phyloP scores from a whole-genome alignment of 2,329 filamentous ascomycete genomes.

The Trichoderma aggressivum region DNA sequence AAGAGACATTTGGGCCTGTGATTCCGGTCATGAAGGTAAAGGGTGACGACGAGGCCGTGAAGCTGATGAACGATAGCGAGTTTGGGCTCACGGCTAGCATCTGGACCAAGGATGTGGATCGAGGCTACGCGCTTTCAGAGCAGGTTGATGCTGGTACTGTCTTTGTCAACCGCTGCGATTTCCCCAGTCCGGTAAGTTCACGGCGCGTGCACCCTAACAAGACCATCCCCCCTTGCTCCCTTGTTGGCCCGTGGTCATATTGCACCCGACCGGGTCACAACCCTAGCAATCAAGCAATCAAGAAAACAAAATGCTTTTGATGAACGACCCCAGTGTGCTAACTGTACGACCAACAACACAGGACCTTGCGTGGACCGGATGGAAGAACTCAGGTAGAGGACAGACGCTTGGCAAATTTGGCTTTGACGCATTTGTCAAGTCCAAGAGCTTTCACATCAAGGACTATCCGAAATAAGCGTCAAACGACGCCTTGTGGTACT shows the following conservation, averaged over 20 bases:
- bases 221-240: neutral
- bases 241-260: neutral
- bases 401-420: constrained; percentile 86
- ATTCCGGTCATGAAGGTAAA: constrained; percentile 87
- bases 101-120: constrained; percentile 84
- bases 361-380: constrained; percentile 95
- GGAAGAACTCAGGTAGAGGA: constrained; percentile 95
- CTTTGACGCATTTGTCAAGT: constrained; percentile 92
- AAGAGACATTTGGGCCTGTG: constrained; percentile 92
- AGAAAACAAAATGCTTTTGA: neutral
- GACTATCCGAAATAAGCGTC: constrained; percentile 60
- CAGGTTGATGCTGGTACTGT: constrained; percentile 89
- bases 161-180: constrained; percentile 94
- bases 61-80: constrained; percentile 89
- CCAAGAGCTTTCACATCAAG: constrained; percentile 95
- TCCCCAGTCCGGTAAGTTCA: constrained; percentile 75
- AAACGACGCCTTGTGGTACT: neutral
- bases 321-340: constrained; percentile 19
- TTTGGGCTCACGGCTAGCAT: constrained; percentile 95
- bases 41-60: constrained; percentile 74
- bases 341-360: constrained; percentile 33
- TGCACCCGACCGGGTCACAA: neutral
- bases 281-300: neutral
- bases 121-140: constrained; percentile 72
- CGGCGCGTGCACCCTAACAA: neutral